Conservation (phyloP, 1,284 basidiomycete genomes). For the Sporisorium iseilematis-ciliati region DNA sequence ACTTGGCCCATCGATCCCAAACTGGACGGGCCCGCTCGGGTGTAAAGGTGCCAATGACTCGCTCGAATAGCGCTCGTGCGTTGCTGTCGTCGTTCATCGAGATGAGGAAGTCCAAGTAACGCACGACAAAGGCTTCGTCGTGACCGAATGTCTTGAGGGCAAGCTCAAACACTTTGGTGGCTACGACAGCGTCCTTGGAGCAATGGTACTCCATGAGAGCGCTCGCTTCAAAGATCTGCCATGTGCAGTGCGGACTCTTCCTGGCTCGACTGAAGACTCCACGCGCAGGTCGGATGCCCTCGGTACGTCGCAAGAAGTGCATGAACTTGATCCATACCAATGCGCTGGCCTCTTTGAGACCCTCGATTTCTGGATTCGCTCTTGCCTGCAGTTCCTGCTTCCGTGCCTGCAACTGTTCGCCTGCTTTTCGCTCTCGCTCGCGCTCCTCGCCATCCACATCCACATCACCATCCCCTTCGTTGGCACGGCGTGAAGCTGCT, state of each 20-base stretch:
- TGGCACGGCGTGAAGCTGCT: conserved; percentile 57
- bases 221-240: conserved; percentile 90
- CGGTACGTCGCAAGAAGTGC: conserved; percentile 87
- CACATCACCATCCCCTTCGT: conserved; percentile 69
- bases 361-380: conserved; percentile 72
- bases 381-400: conserved; percentile 66
- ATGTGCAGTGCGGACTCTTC: conserved; percentile 84
- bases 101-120: conserved; percentile 92
- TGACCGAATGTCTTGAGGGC: conserved; percentile 87
- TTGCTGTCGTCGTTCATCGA: conserved; percentile 96
- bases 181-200: conserved; percentile 85
- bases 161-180: conserved; percentile 92
- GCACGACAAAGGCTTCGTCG: conserved; percentile 81
- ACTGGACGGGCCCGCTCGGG: conserved; percentile 84
- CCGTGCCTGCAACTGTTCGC: conserved; percentile 70
- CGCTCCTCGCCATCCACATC: conserved; percentile 72
- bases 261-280: conserved; percentile 85
- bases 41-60: conserved; percentile 82
- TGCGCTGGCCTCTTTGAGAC: conserved; percentile 72
- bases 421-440: conserved; percentile 75
- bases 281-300: conserved; percentile 83
- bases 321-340: conserved; percentile 85
- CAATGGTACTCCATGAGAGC: conserved; percentile 97
- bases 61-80: conserved; percentile 93
- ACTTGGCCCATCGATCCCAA: conserved; percentile 95